Conservation (phyloP, 2,329 filamentous ascomycete genomes). For the Hymenoscyphus fraxineus region DNA sequence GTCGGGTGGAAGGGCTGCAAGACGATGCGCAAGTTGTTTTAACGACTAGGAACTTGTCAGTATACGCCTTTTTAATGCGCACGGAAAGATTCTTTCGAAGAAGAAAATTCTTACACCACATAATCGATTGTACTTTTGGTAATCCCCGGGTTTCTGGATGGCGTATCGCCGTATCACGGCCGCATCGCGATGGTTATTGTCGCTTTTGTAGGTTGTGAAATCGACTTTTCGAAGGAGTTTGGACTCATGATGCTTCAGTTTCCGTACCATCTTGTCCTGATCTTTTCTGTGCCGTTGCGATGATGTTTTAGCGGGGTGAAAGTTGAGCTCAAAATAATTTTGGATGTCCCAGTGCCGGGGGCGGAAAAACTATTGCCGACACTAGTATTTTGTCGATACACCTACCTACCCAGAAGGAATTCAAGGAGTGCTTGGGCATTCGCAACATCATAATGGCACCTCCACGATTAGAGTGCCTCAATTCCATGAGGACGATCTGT, state of each 20-base stretch:
- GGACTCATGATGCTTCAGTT: constrained; percentile 95
- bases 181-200: constrained; percentile 81
- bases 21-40: constrained; percentile 82
- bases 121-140: constrained; percentile 63
- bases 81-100: neutral
- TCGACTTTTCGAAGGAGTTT: constrained; percentile 91
- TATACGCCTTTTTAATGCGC: neutral
- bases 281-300: neutral
- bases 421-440: neutral
- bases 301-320: constrained; percentile 12
- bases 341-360: constrained; percentile 1
- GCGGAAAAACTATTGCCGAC: constrained; percentile 22
- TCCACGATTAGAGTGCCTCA: constrained; percentile 33
- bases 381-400: constrained; percentile 15
- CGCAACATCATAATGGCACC: constrained; percentile 21
- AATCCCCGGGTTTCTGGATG: constrained; percentile 86
- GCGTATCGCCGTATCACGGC: constrained; percentile 79
- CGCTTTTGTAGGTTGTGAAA: constrained; percentile 89
- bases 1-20: constrained; percentile 76
- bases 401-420: constrained; percentile 1
- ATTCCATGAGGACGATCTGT: constrained; percentile 18
- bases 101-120: constrained; percentile 56
- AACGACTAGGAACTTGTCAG: constrained; percentile 55
- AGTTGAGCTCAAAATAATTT: constrained; percentile 20
- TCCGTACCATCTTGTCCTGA: constrained; percentile 71